A percentile compares a stretch with the other conserved stretches of the same genome.
phyloP scores from a whole-genome alignment of 306 rosid species.

The Vigna unguiculata region DNA sequence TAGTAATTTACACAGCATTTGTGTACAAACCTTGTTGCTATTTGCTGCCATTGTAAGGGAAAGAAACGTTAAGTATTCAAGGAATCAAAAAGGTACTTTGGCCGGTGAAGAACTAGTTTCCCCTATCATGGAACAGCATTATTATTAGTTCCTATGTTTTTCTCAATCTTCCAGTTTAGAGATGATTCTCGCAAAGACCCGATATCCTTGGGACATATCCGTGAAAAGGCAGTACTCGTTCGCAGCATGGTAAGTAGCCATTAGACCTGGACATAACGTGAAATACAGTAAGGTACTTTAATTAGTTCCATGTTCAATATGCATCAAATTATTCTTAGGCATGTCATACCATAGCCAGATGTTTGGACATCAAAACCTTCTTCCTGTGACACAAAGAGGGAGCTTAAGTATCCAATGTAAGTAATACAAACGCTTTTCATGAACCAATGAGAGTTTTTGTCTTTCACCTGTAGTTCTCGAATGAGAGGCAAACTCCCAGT shows the following conservation, averaged over 20 bases:
- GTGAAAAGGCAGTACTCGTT: constrained; percentile 89
- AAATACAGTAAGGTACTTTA: constrained; percentile 27
- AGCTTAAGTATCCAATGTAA: constrained; percentile 17
- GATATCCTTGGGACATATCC: constrained; percentile 87
- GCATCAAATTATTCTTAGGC: constrained; percentile 13
- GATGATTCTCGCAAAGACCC: constrained; percentile 72
- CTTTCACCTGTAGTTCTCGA: constrained; percentile 85
- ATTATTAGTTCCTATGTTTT: constrained; percentile 10
- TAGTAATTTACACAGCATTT: no score
- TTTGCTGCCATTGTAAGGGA: neutral
- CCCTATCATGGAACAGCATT: neutral
- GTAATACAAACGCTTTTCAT: neutral
- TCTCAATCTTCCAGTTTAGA: constrained; percentile 72
- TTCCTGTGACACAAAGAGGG: constrained; percentile 55
- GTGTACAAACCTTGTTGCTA: no score
- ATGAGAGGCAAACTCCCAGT: constrained; percentile 92
- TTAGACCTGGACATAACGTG: constrained; percentile 66
- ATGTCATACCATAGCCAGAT: constrained; percentile 77
- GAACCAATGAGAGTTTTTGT: constrained; percentile 12
- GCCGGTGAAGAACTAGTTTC: no score
- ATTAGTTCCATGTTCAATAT: neutral
- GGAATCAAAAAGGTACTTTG: neutral
- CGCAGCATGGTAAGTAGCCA: constrained; percentile 90
- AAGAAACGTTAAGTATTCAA: neutral
- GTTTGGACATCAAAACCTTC: constrained; percentile 96